Evolutionary conservation across 192 early-diverging fungal genomes (phyloP), one percentile per base, ranked within the genome.

Genomic region (Geranomyces variabilis): DNA sequence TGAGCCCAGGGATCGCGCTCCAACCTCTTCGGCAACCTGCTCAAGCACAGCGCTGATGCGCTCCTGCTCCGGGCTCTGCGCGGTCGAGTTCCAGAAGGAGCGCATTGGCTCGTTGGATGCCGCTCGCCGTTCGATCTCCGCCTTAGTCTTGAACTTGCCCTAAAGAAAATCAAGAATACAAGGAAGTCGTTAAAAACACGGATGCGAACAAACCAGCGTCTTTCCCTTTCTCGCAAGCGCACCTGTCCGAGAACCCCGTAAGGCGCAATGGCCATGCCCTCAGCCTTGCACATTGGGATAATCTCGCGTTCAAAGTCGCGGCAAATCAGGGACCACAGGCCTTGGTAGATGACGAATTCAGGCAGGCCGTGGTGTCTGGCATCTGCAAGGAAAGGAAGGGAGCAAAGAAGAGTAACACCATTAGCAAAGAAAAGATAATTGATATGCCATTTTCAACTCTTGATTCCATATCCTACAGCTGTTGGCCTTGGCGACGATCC

Each of bases 261-360:
- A 10, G 76, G 76, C 33, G 76, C 76, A 44, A 77, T 17, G 15
- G 64, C 71, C 73, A 77, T 66, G 15, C 72, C 72, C 47, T 65
- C 59, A 28, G 56, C 21, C 59, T 62, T 21, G 22, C 30, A 30
- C 76, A 77, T 77, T 21, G 76, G 76, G 3, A 77, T 60, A 29
- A 77, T 77, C 24, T 77, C 76, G 21, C 71, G 63, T n/a, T 75
- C 76, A 69, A 77, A 77, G 30, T 77, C 76, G 2, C 76, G 61
- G 2, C 31, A 4, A 41, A 46, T 46, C n/a, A 61, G 19, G 21
- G 51, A 69, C 76, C 76, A 77, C 44, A 24, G 34, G 1, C 76
- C 76, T 69, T 77, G 76, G 44, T 77, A 77, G 22, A 77, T 33
- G 36, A 58, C 63, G 55, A 77, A 69, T 1, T 62, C 64, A 17